Conservation (phyloP, 768 basidiomycete species). For the Pleurotus salmoneostramineus region DNA sequence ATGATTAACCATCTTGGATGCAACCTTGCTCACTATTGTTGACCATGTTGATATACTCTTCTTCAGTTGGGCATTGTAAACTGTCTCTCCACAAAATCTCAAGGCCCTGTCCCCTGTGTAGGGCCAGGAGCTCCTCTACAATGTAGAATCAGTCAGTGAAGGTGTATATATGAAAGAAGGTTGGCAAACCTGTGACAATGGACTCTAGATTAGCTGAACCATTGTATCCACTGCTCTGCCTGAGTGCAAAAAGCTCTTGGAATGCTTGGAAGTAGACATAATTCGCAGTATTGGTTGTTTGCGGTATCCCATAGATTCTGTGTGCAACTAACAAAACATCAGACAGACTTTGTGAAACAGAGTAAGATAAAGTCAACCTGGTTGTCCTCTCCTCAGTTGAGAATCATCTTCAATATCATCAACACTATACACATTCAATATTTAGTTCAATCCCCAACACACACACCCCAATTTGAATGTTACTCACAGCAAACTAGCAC, state of each 20-base stretch:
- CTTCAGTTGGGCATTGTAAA: slow-evolving; percentile 89
- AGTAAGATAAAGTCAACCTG: slow-evolving; percentile 41
- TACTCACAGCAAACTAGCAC: slow-evolving; percentile 85
- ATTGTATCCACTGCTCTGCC: slow-evolving; percentile 24
- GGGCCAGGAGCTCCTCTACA: slow-evolving; percentile 64
- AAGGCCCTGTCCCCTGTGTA: slow-evolving; percentile 93
- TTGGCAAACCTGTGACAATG: slow-evolving; percentile 65
- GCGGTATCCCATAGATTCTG: slow-evolving; percentile 94
- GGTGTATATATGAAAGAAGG: background rate
- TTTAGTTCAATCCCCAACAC: too few species aligned
- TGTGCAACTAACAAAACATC: slow-evolving; percentile 92
- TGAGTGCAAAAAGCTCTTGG: slow-evolving; percentile 71
- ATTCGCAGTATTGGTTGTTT: slow-evolving; percentile 96
- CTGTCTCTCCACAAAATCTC: slow-evolving; percentile 95
- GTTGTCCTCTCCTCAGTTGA: slow-evolving; percentile 79
- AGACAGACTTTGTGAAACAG: too few species aligned
- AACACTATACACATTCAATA: slow-evolving; percentile 46
- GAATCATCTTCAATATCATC: slow-evolving; percentile 95
- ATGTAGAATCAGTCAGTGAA: background rate
- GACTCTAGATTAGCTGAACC: slow-evolving; percentile 48
- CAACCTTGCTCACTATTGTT: slow-evolving; percentile 82
- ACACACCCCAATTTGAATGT: background rate
- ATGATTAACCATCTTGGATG: too few species aligned
- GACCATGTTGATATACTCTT: slow-evolving; percentile 94
- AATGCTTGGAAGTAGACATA: slow-evolving; percentile 96